Evolutionary conservation across 768 basidiomycete species (phyloP).

Genomic region (Tulasnella sp.): DNA sequence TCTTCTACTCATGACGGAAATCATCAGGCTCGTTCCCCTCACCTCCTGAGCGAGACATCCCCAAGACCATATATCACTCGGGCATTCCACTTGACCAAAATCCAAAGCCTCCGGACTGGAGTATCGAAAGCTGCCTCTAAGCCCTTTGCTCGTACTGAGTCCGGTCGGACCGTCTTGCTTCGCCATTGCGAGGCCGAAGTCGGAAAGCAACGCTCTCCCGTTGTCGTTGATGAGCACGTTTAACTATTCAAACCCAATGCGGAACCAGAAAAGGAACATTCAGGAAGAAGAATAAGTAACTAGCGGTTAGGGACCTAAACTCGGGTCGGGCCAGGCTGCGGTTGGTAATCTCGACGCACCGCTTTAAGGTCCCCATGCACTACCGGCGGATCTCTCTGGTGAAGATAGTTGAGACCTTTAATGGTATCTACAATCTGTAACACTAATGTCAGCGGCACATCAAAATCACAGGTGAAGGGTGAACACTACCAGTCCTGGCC

Average conservation of each 20-base stretch:
- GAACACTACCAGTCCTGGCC: neutral
- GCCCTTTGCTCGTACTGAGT: too few species aligned
- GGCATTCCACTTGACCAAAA: neutral
- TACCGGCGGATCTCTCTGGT: neutral
- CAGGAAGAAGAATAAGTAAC: neutral
- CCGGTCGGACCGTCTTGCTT: too few species aligned
- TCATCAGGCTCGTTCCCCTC: too few species aligned
- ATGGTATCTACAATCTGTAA: neutral
- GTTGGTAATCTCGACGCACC: too few species aligned
- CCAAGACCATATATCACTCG: too few species aligned
- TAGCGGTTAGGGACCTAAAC: too few species aligned
- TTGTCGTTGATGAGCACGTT: conserved; percentile 6
- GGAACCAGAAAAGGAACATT: neutral
- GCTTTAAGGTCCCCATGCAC: neutral
- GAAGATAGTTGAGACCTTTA: neutral
- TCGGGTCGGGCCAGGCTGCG: too few species aligned
- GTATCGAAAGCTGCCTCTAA: too few species aligned
- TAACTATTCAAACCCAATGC: neutral
- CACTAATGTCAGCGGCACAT: neutral
- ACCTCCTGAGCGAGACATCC: too few species aligned
- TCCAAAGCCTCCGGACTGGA: neutral
- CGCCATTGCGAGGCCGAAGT: too few species aligned
- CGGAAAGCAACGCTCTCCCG: too few species aligned
- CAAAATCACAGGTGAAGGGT: neutral
- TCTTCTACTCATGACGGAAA: too few species aligned